Evolutionary conservation across 495 filamentous ascomycete genomes (phyloP).

Genomic region (Aspergillus biplanus): DNA sequence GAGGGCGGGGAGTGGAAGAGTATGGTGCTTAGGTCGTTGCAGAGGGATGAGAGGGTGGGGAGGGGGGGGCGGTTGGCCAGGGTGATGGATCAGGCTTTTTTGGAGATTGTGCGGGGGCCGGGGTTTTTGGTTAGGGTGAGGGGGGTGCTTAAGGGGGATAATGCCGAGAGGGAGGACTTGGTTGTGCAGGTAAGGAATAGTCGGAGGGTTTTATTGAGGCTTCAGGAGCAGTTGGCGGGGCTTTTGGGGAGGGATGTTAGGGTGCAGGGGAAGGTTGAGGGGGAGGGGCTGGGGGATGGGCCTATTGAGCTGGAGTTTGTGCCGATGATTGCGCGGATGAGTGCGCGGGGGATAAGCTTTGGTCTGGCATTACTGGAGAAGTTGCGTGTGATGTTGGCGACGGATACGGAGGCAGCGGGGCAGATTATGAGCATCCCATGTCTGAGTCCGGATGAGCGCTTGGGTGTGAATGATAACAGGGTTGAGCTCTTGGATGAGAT

Average conservation of each 20-base stretch:
- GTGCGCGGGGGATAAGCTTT: not conserved
- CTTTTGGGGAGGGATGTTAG: not conserved
- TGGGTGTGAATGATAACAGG: not conserved
- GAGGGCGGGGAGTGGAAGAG: not conserved
- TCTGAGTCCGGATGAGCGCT: not conserved
- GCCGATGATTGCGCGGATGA: not conserved
- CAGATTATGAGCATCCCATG: not conserved
- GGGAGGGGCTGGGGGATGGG: not conserved
- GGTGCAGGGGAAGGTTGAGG: not conserved
- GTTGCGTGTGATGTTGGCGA: not conserved
- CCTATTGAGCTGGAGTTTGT: not conserved
- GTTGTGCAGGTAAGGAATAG: not conserved
- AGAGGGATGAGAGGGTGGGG: not conserved
- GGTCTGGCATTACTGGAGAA: not conserved
- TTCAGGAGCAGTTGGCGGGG: not conserved
- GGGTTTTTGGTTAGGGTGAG: not conserved
- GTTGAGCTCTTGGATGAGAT: not conserved
- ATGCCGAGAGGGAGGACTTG: not conserved
- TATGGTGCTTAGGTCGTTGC: not conserved
- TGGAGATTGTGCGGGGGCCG: not conserved
- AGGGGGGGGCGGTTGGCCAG: conserved; percentile 1
- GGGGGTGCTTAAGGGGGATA: not conserved
- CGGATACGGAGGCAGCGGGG: not conserved
- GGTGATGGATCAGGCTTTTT: not conserved
- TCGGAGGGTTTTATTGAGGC: not conserved